Evolutionary conservation across 2,329 filamentous ascomycete genomes (phyloP), one percentile per base, ranked within the genome.

Genomic region (Ophidiomyces ophidiicola): DNA sequence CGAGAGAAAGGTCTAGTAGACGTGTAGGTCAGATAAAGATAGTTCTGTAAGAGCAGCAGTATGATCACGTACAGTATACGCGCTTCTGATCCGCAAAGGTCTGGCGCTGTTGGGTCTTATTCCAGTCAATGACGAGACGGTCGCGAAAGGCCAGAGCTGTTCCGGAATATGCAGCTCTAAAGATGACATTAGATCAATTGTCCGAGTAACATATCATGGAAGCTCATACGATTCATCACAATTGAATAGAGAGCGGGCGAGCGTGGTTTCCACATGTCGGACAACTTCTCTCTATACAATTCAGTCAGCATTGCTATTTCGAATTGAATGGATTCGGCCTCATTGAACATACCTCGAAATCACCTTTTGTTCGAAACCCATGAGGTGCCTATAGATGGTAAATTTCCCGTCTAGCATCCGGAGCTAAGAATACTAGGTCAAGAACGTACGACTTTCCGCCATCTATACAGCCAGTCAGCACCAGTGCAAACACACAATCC

Each of bases 231-330:
- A 62, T 64, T 98, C 90, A 68, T 98, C 87, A 64, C 90, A 98
- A 64, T 98, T 98, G 74, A 88, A 96, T 60, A 98, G 76, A 55
- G 87, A 94, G 45, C 90, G 83, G 46, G 90, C 90, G 45, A 98
- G 72, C 2, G 87, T 94, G 2, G 90, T 96, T 66, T 98, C 90
- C 55, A 98, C 83, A 68, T 98, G 90, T 49, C 80, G 80, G 48
- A 98, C 85, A 42, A 92, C 73, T 57, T 94, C 87, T 58, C 69
- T 76, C 69, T 90, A 70, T 4, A 8, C 20, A 15, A 10, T 6
- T 2, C 1, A 12, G 11, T 36, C n/a, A 37, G 25, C 24, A 29
- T 20, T 24, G 25, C 6, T 11, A 20, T 34, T 19, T 23, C 6
- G 32, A 19, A 17, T n/a, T 12, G 15, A n/a, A n/a, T n/a, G n/a